Base-by-base conservation (phyloP, 495 filamentous ascomycete genomes). In the Halenospora varia region DNA sequence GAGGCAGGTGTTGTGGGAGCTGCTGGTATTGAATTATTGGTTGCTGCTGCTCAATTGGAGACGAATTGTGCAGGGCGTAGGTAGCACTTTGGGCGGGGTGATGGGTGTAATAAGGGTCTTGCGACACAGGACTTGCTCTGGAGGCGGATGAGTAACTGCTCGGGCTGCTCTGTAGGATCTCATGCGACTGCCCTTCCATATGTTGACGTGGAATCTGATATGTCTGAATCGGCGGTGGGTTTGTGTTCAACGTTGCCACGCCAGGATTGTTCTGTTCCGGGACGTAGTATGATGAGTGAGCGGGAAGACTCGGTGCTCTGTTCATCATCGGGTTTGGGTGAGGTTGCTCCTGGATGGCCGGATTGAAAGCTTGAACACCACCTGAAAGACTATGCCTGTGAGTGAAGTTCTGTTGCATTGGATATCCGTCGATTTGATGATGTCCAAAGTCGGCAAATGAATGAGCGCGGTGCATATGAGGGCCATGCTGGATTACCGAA, bases 191-290 rank as follows among this genome's bases (percentile, higher is more conserved):
- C 25, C 69, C 63, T 51, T 80, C 72, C 51, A 71, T 63, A 60
- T 68, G 66, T 55, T 78, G 71, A 40, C 71, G 67, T 9, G 77
- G 66, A 61, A 77, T 66, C 42, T 77, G 74, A 59, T 76, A 76
- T 15, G 71, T 66, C 13, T 69, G 35, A 60, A 68, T 57, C 60
- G 69, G n/a, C 48, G 74, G 63, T 25, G 73, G 52, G 66, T 73
- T 73, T 20, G 76, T 75, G 68, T 77, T 79, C 75, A 80, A 76
- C 25, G 75, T 82, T 41, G 74, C 77, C 3, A 79, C 73, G 11
- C 73, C 75, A 6, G 76, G 78, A 54, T 79, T 79, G 61, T 70
- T 72, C 46, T 78, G 75, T 40, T 80, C 78, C 6, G 78, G 69
- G 25, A 80, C 70, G 59, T 76, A 81, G 29, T 67, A 67, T 49